phyloP scores from a whole-genome alignment of 176 grass and related monocot genomes.

The Ananas comosus region DNA sequence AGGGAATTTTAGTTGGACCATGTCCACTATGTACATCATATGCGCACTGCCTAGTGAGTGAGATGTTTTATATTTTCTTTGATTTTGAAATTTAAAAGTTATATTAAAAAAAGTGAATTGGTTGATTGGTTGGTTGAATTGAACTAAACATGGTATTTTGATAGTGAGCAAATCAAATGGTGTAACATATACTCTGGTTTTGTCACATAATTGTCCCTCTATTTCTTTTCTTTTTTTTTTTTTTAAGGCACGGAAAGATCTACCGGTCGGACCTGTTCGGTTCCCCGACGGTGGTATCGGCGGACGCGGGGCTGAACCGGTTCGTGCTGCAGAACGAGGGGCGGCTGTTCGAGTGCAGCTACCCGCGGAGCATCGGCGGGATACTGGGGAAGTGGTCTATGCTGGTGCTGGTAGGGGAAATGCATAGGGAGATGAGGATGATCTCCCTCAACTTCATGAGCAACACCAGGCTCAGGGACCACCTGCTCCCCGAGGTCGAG shows the following conservation, averaged over 20 bases:
- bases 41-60: too few relatives aligned
- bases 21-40: too few relatives aligned
- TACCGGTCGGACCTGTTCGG: constrained; percentile 79
- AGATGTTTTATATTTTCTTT: too few relatives aligned
- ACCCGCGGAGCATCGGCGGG: constrained; percentile 82
- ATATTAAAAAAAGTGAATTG: not conserved
- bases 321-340: constrained; percentile 94
- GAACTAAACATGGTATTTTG: too few relatives aligned
- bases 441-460: constrained; percentile 96
- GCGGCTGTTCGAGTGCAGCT: constrained; percentile 78
- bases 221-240: too few relatives aligned
- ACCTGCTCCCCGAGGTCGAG: constrained; percentile 75
- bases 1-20: too few relatives aligned
- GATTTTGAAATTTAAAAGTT: too few relatives aligned
- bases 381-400: constrained; percentile 95
- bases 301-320: constrained; percentile 79
- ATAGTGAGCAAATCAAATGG: too few relatives aligned
- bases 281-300: constrained; percentile 75
- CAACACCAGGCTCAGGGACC: constrained; percentile 52
- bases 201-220: too few relatives aligned
- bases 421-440: constrained; percentile 69
- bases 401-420: constrained; percentile 66
- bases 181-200: too few relatives aligned
- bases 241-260: constrained; percentile 73
- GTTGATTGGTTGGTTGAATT: too few relatives aligned